These are phyloP conservation scores for Firmiana major DNA, from an alignment of 345 rosid genomes.

Conservation along the genomic window DNA sequence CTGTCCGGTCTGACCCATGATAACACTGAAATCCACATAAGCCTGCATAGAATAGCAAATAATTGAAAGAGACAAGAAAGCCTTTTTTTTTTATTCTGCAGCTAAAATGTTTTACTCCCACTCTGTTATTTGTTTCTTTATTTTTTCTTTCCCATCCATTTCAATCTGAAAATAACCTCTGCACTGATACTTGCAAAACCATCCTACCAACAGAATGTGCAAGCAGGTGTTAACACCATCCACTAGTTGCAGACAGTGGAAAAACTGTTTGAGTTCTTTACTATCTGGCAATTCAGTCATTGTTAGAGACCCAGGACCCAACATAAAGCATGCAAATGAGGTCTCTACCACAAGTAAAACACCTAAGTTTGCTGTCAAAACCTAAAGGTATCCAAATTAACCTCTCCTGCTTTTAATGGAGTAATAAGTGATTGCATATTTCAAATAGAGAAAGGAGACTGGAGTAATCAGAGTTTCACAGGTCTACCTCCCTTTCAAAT, in stretches of 20 bases:
- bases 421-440: background rate
- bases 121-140: background rate
- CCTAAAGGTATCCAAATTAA: background rate
- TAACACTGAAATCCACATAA: conserved; percentile 92
- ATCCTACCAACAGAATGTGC: conserved; percentile 2
- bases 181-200: background rate
- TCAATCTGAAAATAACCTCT: background rate
- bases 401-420: background rate
- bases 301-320: background rate
- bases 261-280: background rate
- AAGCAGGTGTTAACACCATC: background rate
- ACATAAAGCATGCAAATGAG: background rate
- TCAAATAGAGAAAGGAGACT: background rate
- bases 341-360: background rate
- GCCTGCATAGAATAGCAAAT: conserved; percentile 47
- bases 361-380: background rate
- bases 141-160: background rate
- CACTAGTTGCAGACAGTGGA: background rate
- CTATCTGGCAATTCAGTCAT: background rate
- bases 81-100: conserved; percentile 8
- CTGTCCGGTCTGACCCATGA: conserved; percentile 85
- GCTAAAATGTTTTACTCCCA: conserved; percentile 7
- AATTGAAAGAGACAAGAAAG: conserved; percentile 4
- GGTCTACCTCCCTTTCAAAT: background rate
- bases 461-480: background rate